Evolutionary conservation across 768 basidiomycete species (phyloP).

Genomic region (Macrolepiota dolichaula): DNA sequence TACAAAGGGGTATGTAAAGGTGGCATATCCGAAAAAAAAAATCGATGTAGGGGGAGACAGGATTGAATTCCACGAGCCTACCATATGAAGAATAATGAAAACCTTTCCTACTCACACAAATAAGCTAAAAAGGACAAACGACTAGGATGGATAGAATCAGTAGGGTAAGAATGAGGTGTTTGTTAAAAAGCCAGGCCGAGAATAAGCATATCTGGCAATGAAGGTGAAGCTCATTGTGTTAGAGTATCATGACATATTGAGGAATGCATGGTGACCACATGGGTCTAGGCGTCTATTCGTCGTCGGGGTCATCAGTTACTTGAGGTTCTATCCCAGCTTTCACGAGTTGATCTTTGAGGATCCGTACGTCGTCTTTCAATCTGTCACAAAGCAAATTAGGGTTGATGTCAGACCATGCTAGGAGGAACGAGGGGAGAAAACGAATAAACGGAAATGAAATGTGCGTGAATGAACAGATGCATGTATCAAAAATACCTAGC

Average conservation of each 20-base stretch:
- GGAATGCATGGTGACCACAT: background rate
- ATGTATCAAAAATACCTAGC: background rate
- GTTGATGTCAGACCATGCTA: slow-evolving; percentile 23
- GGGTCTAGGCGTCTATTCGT: slow-evolving; percentile 2
- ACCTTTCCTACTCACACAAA: slow-evolving; percentile 7
- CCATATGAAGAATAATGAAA: slow-evolving; percentile 4
- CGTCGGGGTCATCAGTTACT: slow-evolving; percentile 3
- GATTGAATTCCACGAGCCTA: background rate
- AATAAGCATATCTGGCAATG: background rate
- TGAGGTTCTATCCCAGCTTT: slow-evolving; percentile 11
- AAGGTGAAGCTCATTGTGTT: background rate
- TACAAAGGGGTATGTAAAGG: slow-evolving; percentile 6
- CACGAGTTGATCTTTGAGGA: slow-evolving; percentile 40
- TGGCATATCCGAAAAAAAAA: background rate
- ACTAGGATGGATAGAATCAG: background rate
- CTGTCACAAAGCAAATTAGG: slow-evolving; percentile 36
- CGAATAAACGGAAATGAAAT: slow-evolving; percentile 19
- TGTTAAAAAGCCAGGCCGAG: background rate
- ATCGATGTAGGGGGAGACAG: background rate
- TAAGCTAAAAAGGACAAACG: slow-evolving; percentile 5
- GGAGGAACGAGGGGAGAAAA: slow-evolving; percentile 16
- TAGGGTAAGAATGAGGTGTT: background rate
- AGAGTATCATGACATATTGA: background rate
- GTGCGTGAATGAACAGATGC: background rate
- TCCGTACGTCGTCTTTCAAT: slow-evolving; percentile 65